Conservation (phyloP, 2,329 filamentous ascomycete species). For the Alternaria hordeiaustralica region DNA sequence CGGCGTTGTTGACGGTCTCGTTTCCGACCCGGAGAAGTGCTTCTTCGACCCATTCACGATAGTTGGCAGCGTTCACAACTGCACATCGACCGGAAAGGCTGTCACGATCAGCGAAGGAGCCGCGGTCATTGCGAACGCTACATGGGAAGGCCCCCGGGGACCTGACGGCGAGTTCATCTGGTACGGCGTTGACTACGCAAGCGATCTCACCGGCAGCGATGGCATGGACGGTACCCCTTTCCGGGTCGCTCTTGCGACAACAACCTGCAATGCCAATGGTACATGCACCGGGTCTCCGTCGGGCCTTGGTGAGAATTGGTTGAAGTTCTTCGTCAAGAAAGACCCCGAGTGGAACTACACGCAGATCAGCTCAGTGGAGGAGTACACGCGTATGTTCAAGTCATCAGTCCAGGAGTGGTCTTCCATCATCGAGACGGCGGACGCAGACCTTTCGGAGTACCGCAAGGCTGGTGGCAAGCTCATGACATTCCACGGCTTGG, state of each 20-base stretch:
- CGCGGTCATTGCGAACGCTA: conserved; percentile 20
- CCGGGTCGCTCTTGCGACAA: conserved; percentile 11
- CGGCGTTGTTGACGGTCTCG: conserved; percentile 31
- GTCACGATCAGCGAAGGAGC: conserved; percentile 13
- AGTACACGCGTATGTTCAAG: neutral
- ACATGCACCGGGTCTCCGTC: conserved; percentile 1
- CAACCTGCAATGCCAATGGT: conserved; percentile 13
- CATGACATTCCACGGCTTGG: conserved; percentile 33
- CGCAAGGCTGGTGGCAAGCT: conserved; percentile 28
- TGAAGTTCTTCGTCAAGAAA: conserved; percentile 19
- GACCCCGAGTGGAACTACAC: conserved; percentile 9
- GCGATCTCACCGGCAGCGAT: conserved; percentile 8
- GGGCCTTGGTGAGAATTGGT: neutral
- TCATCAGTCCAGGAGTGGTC: conserved; percentile 11
- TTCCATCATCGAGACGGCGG: conserved; percentile 18
- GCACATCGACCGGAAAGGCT: neutral
- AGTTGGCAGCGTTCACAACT: conserved; percentile 19
- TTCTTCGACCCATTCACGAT: conserved; percentile 27
- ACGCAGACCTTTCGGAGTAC: conserved; percentile 28
- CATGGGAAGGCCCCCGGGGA: conserved; percentile 21
- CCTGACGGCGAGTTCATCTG: conserved; percentile 24
- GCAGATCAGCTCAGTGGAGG: neutral
- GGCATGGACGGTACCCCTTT: neutral
- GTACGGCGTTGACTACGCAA: conserved; percentile 11
- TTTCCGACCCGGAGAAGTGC: conserved; percentile 29